A percentile compares a stretch with the other conserved stretches of the same genome.
phyloP scores from a whole-genome alignment of 208 protist species.

The Leishmania mexicana region DNA sequence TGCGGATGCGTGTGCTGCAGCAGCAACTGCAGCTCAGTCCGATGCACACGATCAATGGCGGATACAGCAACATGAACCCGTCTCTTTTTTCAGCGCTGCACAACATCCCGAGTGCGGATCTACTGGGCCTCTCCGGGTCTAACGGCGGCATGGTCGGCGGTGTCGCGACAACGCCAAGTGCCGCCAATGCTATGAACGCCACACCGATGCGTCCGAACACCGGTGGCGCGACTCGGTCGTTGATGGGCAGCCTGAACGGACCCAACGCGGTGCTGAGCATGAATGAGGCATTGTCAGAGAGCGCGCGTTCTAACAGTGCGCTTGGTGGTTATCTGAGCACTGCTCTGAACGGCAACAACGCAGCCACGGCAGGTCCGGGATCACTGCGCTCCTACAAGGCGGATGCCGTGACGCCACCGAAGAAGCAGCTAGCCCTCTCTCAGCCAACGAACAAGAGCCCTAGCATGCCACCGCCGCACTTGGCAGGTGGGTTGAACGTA shows the following conservation, averaged over 20 bases:
- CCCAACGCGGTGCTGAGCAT: conserved; percentile 14
- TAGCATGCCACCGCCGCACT: conserved; percentile 10
- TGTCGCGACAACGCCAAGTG: background rate
- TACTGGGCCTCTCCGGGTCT: conserved; percentile 9
- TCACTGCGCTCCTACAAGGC: conserved; percentile 8
- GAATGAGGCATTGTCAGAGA: conserved; percentile 14
- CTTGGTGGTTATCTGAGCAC: conserved; percentile 25
- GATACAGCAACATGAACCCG: conserved; percentile 28
- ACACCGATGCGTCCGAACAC: conserved; percentile 27
- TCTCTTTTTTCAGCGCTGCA: conserved; percentile 26
- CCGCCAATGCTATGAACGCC: conserved; percentile 21
- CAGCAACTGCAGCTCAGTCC: conserved; percentile 13
- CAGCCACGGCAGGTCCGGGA: conserved; percentile 1
- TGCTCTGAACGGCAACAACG: conserved; percentile 6
- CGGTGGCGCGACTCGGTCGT: conserved; percentile 12
- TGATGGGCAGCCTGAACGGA: conserved; percentile 32
- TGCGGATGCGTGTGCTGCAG: conserved; percentile 44
- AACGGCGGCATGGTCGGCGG: conserved; percentile 8
- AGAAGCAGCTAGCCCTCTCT: conserved; percentile 31
- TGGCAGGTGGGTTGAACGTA: background rate
- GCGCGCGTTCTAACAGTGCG: conserved; percentile 9
- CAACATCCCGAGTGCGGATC: conserved; percentile 14
- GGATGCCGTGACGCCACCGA: conserved; percentile 29
- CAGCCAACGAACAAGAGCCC: conserved; percentile 30
- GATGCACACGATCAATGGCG: conserved; percentile 15